A percentile compares a stretch with the other conserved stretches of the same genome.
These are phyloP conservation scores for Cladosporium colombiae DNA, from an alignment of 2,329 filamentous ascomycete species.

Conservation along the genomic window DNA sequence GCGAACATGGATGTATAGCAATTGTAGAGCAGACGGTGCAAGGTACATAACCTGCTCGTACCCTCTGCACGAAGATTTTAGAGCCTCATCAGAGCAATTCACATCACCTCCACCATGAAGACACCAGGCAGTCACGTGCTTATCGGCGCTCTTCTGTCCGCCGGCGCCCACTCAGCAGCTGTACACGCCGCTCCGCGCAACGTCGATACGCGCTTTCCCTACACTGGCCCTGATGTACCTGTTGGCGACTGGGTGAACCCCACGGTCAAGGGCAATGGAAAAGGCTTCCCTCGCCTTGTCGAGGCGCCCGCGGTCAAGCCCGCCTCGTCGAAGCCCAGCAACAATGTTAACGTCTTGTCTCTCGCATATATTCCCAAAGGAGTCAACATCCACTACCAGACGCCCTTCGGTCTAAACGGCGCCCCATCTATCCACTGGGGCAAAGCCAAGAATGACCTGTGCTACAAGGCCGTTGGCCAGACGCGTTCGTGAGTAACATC, in stretches of 20 bases:
- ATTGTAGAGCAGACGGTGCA: not conserved
- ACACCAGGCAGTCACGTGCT: not conserved
- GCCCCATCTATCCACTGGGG: constrained; percentile 50
- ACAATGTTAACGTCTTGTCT: constrained; percentile 57
- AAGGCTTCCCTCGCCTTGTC: constrained; percentile 53
- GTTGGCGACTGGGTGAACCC: constrained; percentile 55
- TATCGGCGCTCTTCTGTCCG: not conserved
- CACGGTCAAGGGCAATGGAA: constrained; percentile 54
- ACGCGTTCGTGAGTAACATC: constrained; percentile 40
- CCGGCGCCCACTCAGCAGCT: not conserved
- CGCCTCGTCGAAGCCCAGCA: constrained; percentile 44
- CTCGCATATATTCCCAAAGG: constrained; percentile 51
- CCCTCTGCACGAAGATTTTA: not conserved
- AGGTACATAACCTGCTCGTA: not conserved
- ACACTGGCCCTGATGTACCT: constrained; percentile 52
- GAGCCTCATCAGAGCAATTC: not conserved
- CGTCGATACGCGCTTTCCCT: constrained; percentile 49
- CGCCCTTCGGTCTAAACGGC: constrained; percentile 54
- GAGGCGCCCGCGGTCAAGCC: constrained; percentile 54
- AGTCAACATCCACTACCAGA: constrained; percentile 57
- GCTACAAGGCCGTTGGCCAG: constrained; percentile 41
- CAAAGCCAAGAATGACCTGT: constrained; percentile 33
- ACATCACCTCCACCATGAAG: not conserved
- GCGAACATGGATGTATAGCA: not conserved
- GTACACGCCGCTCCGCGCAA: constrained; percentile 21